Evolutionary conservation across 1,284 basidiomycete species (phyloP), one percentile per base, ranked within the genome.

Genomic region (Bjerkandera adusta): DNA sequence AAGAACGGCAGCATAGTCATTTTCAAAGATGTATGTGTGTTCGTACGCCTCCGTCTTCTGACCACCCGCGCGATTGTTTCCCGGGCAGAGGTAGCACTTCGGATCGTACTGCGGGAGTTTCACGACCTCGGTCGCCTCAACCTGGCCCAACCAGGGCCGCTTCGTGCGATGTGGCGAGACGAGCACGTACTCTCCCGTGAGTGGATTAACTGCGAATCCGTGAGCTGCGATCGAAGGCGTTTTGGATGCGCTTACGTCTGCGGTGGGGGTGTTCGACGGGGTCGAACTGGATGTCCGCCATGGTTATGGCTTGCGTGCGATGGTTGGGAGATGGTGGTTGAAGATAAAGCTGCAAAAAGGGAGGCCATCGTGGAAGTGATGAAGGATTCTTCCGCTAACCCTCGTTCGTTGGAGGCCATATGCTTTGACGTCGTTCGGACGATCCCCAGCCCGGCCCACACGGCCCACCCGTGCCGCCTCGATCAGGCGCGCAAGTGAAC

Each of bases 71-170:
- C 95, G 80, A 20, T 67, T 60, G 63, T 97, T 97, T 13, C 92
- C 85, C 0, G 95, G 94, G 59, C 95, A 98, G 35, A 97, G 81
- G 65, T 93, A 96, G 63, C 95, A 98, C 32, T 74, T 68, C 4
- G 80, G 73, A 59, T 97, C 94, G 63, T 93, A 84, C 32, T 75
- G 51, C 0, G 88, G 89, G 2, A 89, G 71, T 29, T 67, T 61
- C 5, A 68, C 56, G 2, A 72, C 47, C 49, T 83, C 76, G 0
- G 83, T 73, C 1, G 81, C 67, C 57, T 96, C 92, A 1, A 82
- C 81, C 63, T 95, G 91, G 22, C 92, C 92, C 45, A 85, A 75
- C 88, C 88, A 92, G 8, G 89, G 89, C 16, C 91, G 79, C 57
- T 85, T 89, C 15, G 73, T 89, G 48, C 89, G 82, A 63, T 92